Conservation (phyloP, 2,329 filamentous ascomycete genomes). For the Paramyrothecium roridum region DNA sequence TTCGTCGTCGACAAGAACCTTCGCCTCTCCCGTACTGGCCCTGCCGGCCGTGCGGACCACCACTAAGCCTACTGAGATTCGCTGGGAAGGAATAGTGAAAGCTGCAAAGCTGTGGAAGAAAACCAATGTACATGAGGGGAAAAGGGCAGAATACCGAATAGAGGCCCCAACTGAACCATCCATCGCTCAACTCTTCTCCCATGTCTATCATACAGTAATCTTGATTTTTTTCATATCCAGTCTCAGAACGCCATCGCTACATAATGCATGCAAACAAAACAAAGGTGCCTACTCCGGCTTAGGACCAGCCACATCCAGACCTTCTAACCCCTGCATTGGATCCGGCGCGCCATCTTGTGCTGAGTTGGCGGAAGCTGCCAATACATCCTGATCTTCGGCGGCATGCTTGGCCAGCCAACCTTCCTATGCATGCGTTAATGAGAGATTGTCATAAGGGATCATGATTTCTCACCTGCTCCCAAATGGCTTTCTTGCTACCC, state of each 20-base stretch:
- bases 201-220: conserved; percentile 5
- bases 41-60: conserved; percentile 35
- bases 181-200: conserved; percentile 15
- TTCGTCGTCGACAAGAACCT: conserved; percentile 88
- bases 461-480: conserved; percentile 79
- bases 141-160: conserved; percentile 11
- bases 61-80: conserved; percentile 24
- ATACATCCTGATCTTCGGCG: conserved; percentile 68
- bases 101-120: neutral
- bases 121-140: conserved; percentile 19
- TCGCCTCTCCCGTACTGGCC: conserved; percentile 72
- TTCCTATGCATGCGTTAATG: conserved; percentile 59
- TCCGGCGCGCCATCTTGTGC: conserved; percentile 61
- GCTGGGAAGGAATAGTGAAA: neutral
- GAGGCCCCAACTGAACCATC: conserved; percentile 14
- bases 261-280: conserved; percentile 22
- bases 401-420: conserved; percentile 89
- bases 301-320: conserved; percentile 89
- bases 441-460: neutral
- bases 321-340: conserved; percentile 94
- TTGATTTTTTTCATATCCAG: conserved; percentile 16
- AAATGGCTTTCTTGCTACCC: conserved; percentile 89
- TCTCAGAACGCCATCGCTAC: conserved; percentile 45
- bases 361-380: conserved; percentile 12
- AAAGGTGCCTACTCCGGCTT: conserved; percentile 53